A percentile compares a stretch with the other conserved stretches of the same genome.
Conservation (phyloP, 2,329 filamentous ascomycete genomes). For the Venturiaceae sp. region DNA sequence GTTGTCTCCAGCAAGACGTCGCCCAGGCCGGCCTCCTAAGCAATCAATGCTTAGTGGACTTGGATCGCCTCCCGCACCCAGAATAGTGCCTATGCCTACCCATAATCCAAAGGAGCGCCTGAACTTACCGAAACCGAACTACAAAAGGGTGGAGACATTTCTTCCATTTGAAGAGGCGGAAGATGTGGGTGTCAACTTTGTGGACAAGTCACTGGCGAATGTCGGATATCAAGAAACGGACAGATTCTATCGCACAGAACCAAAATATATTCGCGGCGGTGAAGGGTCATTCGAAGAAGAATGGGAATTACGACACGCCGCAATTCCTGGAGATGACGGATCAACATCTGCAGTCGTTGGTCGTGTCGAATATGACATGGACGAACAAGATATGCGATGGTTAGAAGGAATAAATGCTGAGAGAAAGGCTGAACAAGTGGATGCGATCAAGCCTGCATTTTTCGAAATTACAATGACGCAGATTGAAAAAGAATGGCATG, state of each 20-base stretch:
- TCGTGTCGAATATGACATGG: conserved; percentile 98
- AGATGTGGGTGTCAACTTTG: conserved; percentile 78
- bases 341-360: conserved; percentile 48
- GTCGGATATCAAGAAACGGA: conserved; percentile 95
- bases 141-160: conserved; percentile 70
- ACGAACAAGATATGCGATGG: conserved; percentile 98
- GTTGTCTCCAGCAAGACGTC: conserved; percentile 30
- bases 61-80: conserved; percentile 49
- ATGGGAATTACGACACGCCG: conserved; percentile 4
- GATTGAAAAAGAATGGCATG: conserved; percentile 98
- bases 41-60: conserved; percentile 52
- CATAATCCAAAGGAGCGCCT: conserved; percentile 73
- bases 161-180: conserved; percentile 74
- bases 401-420: conserved; percentile 72
- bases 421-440: conserved; percentile 63
- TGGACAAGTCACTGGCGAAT: conserved; percentile 92
- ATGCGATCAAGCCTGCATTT: conserved; percentile 81
- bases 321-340: conserved; percentile 22
- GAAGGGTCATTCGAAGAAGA: conserved; percentile 57
- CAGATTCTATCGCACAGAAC: conserved; percentile 58
- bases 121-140: conserved; percentile 66
- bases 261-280: conserved; percentile 47
- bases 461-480: conserved; percentile 98
- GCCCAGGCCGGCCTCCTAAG: conserved; percentile 56
- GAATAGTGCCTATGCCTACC: conserved; percentile 65